phyloP scores from a whole-genome alignment of 2,329 filamentous ascomycete species.

The Cladosporium sp. region DNA sequence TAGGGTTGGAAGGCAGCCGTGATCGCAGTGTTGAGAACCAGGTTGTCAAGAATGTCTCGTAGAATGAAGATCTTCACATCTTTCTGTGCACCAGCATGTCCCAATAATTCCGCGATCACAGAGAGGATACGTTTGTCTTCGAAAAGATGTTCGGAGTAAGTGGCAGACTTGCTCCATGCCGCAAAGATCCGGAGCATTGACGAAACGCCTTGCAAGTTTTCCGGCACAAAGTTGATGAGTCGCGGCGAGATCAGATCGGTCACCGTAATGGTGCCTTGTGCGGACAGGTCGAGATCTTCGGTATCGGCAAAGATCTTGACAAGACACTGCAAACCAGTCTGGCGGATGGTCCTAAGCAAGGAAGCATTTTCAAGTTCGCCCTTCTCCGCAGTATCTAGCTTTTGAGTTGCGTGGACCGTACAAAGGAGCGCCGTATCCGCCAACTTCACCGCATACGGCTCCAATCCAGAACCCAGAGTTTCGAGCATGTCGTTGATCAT shows the following conservation, averaged over 20 bases:
- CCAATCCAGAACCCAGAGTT: constrained; percentile 71
- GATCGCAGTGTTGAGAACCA: constrained; percentile 58
- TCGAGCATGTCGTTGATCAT: constrained; percentile 86
- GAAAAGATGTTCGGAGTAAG: constrained; percentile 66
- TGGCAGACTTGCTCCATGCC: constrained; percentile 69
- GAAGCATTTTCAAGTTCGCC: constrained; percentile 42
- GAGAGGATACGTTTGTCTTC: constrained; percentile 57
- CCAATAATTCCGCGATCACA: constrained; percentile 68
- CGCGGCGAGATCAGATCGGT: constrained; percentile 72
- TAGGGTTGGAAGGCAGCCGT: constrained; percentile 59
- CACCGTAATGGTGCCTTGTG: constrained; percentile 68
- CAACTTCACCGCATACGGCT: constrained; percentile 63
- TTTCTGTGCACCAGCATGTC: constrained; percentile 71
- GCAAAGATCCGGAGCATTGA: constrained; percentile 77
- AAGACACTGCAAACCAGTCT: constrained; percentile 76
- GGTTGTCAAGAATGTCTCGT: constrained; percentile 64
- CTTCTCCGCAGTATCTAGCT: constrained; percentile 28
- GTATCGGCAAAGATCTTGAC: constrained; percentile 73
- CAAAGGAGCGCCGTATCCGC: constrained; percentile 79
- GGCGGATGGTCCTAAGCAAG: constrained; percentile 62
- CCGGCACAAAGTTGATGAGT: constrained; percentile 71
- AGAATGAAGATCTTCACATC: constrained; percentile 82
- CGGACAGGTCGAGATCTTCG: constrained; percentile 65
- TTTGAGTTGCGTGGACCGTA: constrained; percentile 40
- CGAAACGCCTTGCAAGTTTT: constrained; percentile 87